Evolutionary conservation across 352 stramenopile species (phyloP).

Genomic region (Globisporangium solare): DNA sequence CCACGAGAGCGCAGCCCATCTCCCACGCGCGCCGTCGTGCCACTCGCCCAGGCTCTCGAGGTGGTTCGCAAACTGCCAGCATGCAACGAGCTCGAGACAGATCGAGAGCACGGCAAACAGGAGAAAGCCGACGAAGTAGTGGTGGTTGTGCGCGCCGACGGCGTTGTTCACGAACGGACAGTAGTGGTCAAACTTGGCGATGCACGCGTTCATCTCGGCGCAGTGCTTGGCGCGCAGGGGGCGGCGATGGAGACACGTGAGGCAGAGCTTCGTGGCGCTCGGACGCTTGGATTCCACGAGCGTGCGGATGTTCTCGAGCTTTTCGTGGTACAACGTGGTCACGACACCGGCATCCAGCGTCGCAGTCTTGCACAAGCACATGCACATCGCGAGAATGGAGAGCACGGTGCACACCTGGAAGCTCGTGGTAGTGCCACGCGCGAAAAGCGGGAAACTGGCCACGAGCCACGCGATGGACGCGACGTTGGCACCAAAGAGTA

Average conservation of each 20-base stretch:
- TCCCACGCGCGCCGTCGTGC: slow-evolving; percentile 15
- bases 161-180: slow-evolving; percentile 90
- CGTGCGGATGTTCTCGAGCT: slow-evolving; percentile 56
- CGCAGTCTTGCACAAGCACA: slow-evolving; percentile 53
- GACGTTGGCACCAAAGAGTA: slow-evolving; percentile 77
- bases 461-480: slow-evolving; percentile 64
- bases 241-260: slow-evolving; percentile 73
- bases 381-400: slow-evolving; percentile 33
- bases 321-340: slow-evolving; percentile 63
- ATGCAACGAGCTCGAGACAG: slow-evolving; percentile 36
- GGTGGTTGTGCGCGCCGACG: slow-evolving; percentile 93
- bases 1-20: slow-evolving; percentile 26
- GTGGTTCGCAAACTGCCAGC: slow-evolving; percentile 29
- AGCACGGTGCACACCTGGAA: slow-evolving; percentile 22
- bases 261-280: slow-evolving; percentile 69
- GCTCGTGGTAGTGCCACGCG: slow-evolving; percentile 19
- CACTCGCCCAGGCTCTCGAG: slow-evolving; percentile 13
- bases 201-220: slow-evolving; percentile 70
- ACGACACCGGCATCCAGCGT: slow-evolving; percentile 55
- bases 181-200: slow-evolving; percentile 84
- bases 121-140: slow-evolving; percentile 92
- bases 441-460: slow-evolving; percentile 34
- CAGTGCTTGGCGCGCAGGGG: slow-evolving; percentile 77
- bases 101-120: slow-evolving; percentile 61
- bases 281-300: slow-evolving; percentile 74